phyloP scores from a whole-genome alignment of 2,329 filamentous ascomycete species.

The Aspergillus arachidicola region DNA sequence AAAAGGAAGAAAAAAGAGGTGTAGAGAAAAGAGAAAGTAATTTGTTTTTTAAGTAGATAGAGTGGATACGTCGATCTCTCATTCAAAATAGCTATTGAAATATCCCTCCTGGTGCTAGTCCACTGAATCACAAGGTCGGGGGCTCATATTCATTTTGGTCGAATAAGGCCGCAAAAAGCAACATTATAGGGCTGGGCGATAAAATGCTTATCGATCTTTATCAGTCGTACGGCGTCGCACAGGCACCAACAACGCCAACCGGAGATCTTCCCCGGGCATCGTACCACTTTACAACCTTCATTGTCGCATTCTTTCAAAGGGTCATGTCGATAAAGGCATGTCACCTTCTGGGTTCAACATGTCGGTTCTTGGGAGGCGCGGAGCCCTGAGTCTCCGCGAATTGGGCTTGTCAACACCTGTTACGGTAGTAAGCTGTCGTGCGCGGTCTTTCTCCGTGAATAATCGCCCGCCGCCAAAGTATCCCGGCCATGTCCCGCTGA shows the following conservation, averaged over 20 bases:
- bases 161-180: background rate
- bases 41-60: background rate
- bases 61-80: background rate
- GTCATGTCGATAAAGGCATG: slow-evolving; percentile 15
- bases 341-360: slow-evolving; percentile 23
- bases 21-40: background rate
- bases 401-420: slow-evolving; percentile 13
- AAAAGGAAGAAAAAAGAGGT: background rate
- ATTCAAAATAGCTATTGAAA: background rate
- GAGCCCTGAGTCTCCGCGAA: slow-evolving; percentile 19
- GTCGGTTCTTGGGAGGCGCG: slow-evolving; percentile 29
- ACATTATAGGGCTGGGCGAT: background rate
- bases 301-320: slow-evolving; percentile 3
- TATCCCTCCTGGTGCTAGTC: background rate
- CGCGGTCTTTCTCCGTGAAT: slow-evolving; percentile 73
- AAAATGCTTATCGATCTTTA: slow-evolving; percentile 23
- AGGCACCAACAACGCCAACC: slow-evolving; percentile 13
- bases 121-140: background rate
- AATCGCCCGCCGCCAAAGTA: slow-evolving; percentile 86
- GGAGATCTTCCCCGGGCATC: slow-evolving; percentile 18
- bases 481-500: slow-evolving; percentile 89
- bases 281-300: slow-evolving; percentile 17
- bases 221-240: slow-evolving; percentile 20
- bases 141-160: background rate
- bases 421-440: slow-evolving; percentile 9